A percentile compares a stretch with the other conserved stretches of the same genome.
These are phyloP conservation scores for Mycena vulgaris DNA, from an alignment of 768 basidiomycete genomes.

Conservation along the genomic window DNA sequence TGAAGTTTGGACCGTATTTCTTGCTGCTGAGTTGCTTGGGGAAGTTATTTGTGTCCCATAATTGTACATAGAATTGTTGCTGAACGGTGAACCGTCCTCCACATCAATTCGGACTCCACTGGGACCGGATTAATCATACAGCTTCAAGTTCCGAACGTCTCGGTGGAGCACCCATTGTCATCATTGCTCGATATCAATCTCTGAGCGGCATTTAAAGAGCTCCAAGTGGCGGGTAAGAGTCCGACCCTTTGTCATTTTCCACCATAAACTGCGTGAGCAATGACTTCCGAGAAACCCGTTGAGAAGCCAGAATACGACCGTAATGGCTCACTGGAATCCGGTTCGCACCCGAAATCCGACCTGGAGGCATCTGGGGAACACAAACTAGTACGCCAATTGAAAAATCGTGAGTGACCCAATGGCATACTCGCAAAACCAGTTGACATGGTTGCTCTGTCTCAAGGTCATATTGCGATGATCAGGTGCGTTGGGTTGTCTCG, in stretches of 20 bases:
- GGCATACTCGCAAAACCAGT: neutral
- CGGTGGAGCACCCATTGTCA: neutral
- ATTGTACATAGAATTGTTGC: neutral
- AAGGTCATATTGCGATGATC: slow-evolving; percentile 38
- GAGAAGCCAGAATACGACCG: slow-evolving; percentile 23
- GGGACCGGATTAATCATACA: too few species aligned
- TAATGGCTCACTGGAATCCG: slow-evolving; percentile 15
- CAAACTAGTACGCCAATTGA: slow-evolving; percentile 32
- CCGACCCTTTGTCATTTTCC: neutral
- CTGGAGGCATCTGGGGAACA: slow-evolving; percentile 14
- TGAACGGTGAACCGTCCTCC: too few species aligned
- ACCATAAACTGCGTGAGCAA: neutral
- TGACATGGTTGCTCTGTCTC: neutral
- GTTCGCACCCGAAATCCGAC: slow-evolving; percentile 4
- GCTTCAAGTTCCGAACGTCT: too few species aligned
- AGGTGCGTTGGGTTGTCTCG: neutral
- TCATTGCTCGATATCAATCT: too few species aligned
- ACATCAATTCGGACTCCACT: too few species aligned
- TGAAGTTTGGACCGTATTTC: slow-evolving; percentile 43
- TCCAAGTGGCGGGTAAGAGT: neutral
- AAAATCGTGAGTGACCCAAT: slow-evolving; percentile 29
- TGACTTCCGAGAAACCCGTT: slow-evolving; percentile 26
- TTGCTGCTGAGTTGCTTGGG: slow-evolving; percentile 28
- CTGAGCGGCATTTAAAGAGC: neutral
- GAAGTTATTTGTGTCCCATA: slow-evolving; percentile 10